phyloP scores from a whole-genome alignment of 106 monocot genomes.

The Ottelia alismoides region DNA sequence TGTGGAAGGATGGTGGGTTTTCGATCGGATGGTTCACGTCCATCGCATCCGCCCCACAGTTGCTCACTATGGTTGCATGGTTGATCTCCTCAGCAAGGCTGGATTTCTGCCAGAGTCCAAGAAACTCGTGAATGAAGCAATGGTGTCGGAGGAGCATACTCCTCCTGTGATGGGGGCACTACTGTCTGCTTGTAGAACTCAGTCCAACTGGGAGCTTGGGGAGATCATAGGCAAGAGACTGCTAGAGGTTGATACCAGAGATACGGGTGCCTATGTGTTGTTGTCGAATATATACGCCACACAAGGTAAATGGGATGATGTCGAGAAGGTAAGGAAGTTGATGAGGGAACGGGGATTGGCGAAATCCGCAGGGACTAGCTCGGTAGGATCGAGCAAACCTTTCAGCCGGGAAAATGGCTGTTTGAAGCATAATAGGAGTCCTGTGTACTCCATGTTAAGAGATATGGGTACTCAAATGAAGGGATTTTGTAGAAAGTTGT shows the following conservation, averaged over 20 bases:
- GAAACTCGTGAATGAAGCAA: conserved; percentile 15
- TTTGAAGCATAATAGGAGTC: too few relatives aligned
- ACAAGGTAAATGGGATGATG: conserved; percentile 54
- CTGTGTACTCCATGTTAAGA: too few relatives aligned
- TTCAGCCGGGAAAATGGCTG: too few relatives aligned
- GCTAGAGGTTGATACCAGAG: conserved; percentile 35
- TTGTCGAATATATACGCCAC: conserved; percentile 67
- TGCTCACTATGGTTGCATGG: conserved; percentile 65
- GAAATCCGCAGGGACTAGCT: conserved; percentile 36
- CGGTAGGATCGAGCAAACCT: too few relatives aligned
- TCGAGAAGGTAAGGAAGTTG: conserved; percentile 40
- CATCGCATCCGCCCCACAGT: conserved; percentile 37
- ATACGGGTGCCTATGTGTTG: conserved; percentile 41
- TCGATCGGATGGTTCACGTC: conserved; percentile 37
- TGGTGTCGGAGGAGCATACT: conserved; percentile 5
- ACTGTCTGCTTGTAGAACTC: conserved; percentile 33
- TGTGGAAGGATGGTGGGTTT: conserved; percentile 64
- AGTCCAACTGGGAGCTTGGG: conserved; percentile 31
- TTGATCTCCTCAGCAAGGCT: conserved; percentile 52
- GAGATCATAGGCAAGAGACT: conserved; percentile 34
- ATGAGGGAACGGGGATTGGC: conserved; percentile 44
- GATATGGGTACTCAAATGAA: too few relatives aligned
- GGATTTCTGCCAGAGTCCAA: conserved; percentile 36
- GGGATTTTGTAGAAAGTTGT: too few relatives aligned
- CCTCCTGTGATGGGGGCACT: conserved; percentile 33